These are phyloP conservation scores for Epithemia pelagica DNA, from an alignment of 108 stramenopile genomes.

Conservation along the genomic window DNA sequence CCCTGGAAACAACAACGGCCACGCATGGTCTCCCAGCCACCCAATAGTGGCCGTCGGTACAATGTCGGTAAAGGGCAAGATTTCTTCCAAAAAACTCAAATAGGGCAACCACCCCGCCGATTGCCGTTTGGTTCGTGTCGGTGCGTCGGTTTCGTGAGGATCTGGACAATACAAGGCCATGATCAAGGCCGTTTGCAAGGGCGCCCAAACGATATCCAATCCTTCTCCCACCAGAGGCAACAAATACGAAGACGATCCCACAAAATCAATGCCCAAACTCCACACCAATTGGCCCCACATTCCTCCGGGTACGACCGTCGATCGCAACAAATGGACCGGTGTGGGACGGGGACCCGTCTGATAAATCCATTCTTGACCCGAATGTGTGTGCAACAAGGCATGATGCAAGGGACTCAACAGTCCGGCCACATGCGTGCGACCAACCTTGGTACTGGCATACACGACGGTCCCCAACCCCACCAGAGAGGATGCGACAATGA, in stretches of 20 bases:
- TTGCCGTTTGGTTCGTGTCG: too few species aligned
- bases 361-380: conserved; percentile 66
- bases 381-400: conserved; percentile 38
- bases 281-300: conserved; percentile 60
- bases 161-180: conserved; percentile 69
- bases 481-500: conserved; percentile 4
- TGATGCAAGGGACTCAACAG: conserved; percentile 38
- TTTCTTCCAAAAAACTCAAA: conserved; percentile 72
- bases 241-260: conserved; percentile 74
- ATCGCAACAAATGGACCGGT: conserved; percentile 46
- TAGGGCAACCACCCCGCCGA: conserved; percentile 40
- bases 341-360: conserved; percentile 75
- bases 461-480: conserved; percentile 19
- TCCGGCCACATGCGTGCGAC: conserved; percentile 37
- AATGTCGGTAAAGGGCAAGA: conserved; percentile 91
- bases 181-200: conserved; percentile 70
- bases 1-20: conserved; percentile 7
- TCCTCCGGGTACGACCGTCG: conserved; percentile 48
- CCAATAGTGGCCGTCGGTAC: conserved; percentile 86
- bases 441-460: conserved; percentile 49
- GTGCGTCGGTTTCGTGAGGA: conserved; percentile 32
- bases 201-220: conserved; percentile 87
- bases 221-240: conserved; percentile 84
- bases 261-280: conserved; percentile 65
- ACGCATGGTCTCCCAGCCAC: conserved; percentile 73